phyloP scores from a whole-genome alignment of 2,329 filamentous ascomycete species.

The Colletotrichum tropicale region DNA sequence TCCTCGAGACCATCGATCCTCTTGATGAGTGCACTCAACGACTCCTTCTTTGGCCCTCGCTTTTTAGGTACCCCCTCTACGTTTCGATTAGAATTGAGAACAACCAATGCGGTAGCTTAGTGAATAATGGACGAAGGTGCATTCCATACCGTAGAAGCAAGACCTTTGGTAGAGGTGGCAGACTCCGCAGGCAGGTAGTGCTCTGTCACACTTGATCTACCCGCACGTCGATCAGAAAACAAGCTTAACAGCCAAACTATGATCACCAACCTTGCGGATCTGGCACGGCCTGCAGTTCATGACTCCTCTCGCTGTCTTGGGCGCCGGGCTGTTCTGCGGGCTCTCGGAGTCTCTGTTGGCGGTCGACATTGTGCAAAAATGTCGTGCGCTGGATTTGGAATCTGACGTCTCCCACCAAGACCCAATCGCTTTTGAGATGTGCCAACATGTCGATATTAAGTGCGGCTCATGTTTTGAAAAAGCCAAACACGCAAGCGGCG shows the following conservation, averaged over 20 bases:
- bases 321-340: constrained; percentile 1
- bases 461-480: not conserved
- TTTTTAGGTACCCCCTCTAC: constrained; percentile 6
- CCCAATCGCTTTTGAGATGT: not conserved
- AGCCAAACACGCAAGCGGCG: not conserved
- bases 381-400: not conserved
- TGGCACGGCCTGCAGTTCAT: constrained; percentile 19
- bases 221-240: constrained; percentile 11
- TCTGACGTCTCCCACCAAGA: not conserved
- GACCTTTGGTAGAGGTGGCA: constrained; percentile 16
- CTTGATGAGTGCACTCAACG: constrained; percentile 9
- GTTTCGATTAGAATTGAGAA: not conserved
- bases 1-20: constrained; percentile 15
- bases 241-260: not conserved
- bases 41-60: constrained; percentile 13
- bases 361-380: constrained; percentile 3
- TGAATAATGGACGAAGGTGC: not conserved
- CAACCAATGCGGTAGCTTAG: not conserved
- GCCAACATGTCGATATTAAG: constrained; percentile 10
- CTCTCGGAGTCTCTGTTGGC: not conserved
- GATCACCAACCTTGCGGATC: constrained; percentile 3
- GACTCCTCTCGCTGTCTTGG: not conserved
- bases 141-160: constrained; percentile 5
- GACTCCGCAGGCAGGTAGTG: constrained; percentile 12
- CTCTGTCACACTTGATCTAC: constrained; percentile 20